A percentile compares a stretch with the other conserved stretches of the same genome.
phyloP scores from a whole-genome alignment of 2,329 filamentous ascomycete species.

The Penicillium sp. region DNA sequence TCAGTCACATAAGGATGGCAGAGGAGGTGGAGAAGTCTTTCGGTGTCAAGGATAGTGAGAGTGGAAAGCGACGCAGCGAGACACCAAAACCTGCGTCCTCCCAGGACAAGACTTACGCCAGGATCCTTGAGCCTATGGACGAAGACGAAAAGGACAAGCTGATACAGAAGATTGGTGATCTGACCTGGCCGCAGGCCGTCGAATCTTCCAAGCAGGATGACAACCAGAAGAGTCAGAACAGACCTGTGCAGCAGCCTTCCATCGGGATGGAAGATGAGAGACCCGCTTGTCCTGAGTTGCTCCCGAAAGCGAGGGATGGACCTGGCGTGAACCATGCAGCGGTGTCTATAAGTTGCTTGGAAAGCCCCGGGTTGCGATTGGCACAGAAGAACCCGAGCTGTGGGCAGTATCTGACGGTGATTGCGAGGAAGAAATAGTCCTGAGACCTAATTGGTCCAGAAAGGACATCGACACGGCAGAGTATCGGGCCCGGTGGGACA shows the following conservation, averaged over 20 bases:
- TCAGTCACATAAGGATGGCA: neutral
- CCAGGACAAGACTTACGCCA: neutral
- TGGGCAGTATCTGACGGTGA: neutral
- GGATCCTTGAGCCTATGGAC: neutral
- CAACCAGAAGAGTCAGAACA: neutral
- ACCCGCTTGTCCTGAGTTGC: constrained; percentile 18
- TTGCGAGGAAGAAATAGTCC: neutral
- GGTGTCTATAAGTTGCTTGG: constrained; percentile 19
- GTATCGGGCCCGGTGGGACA: neutral
- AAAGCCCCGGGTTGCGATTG: neutral
- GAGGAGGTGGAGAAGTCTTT: neutral
- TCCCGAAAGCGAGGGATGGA: constrained; percentile 27
- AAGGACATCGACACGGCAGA: neutral
- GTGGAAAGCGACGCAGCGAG: neutral
- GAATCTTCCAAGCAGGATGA: constrained; percentile 1
- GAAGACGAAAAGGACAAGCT: neutral
- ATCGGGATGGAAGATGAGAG: constrained; percentile 5
- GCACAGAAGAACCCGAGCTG: neutral
- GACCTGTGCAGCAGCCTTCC: neutral
- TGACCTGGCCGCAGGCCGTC: neutral
- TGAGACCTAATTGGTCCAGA: neutral
- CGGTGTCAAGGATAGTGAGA: neutral
- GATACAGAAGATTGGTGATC: constrained; percentile 1
- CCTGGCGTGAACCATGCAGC: constrained; percentile 26
- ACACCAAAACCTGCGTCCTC: neutral